phyloP scores from a whole-genome alignment of 1,284 basidiomycete genomes.

The Rhodofomes roseus region DNA sequence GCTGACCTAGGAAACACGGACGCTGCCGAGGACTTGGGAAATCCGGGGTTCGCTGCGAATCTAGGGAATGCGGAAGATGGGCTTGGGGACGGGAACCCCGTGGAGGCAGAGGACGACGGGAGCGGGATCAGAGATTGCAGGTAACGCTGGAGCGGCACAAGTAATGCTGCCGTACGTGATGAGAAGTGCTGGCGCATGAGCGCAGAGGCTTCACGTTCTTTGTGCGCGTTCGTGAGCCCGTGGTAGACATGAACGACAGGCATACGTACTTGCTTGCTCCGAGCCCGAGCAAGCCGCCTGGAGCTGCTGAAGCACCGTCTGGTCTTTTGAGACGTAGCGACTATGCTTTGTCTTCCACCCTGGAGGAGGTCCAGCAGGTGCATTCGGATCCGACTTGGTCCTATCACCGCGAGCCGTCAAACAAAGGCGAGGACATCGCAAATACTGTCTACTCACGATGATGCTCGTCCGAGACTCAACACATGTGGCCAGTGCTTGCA shows the following conservation, averaged over 20 bases:
- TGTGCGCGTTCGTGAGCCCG: not conserved
- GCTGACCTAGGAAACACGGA: conserved; percentile 2
- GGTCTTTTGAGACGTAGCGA: conserved; percentile 85
- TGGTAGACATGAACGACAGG: not conserved
- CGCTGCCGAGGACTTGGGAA: conserved; percentile 5
- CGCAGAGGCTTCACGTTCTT: conserved; percentile 49
- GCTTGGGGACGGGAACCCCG: not conserved
- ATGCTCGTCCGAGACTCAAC: conserved; percentile 56
- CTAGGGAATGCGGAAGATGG: not conserved
- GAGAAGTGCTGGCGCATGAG: conserved; percentile 84
- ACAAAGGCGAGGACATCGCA: not conserved
- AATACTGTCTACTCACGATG: conserved; percentile 32
- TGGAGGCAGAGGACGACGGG: conserved; percentile 32
- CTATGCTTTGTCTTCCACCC: conserved; percentile 82
- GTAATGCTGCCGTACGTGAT: conserved; percentile 81
- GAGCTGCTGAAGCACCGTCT: conserved; percentile 63
- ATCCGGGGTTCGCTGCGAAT: not conserved
- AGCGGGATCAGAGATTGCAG: conserved; percentile 86
- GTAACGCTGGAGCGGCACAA: conserved; percentile 93
- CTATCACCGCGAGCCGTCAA: not conserved
- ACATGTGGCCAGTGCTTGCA: conserved; percentile 94
- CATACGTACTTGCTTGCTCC: conserved; percentile 48
- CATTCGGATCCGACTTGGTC: not conserved
- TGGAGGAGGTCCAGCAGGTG: conserved; percentile 44
- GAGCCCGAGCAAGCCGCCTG: conserved; percentile 53